phyloP scores from a whole-genome alignment of 768 basidiomycete genomes.

The Tylopilus intermedius region DNA sequence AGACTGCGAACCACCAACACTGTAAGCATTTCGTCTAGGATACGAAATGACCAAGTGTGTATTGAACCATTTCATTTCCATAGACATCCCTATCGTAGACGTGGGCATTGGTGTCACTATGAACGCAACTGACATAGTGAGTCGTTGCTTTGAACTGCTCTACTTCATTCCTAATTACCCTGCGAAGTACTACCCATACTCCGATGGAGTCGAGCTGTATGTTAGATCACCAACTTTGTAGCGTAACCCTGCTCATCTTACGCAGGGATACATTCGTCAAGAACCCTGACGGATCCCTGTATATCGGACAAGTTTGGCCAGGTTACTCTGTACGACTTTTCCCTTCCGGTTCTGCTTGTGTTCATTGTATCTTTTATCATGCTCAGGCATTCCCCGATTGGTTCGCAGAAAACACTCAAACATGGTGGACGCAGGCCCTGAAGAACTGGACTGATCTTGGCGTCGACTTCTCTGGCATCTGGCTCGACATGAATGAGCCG shows the following conservation, averaged over 20 bases:
- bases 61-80: neutral
- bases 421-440: conserved; percentile 60
- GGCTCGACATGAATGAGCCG: conserved; percentile 68
- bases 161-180: neutral
- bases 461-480: conserved; percentile 60
- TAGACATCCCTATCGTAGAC: conserved; percentile 70
- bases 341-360: neutral
- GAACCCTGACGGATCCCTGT: conserved; percentile 69
- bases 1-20: conserved; percentile 29
- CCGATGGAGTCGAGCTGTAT: conserved; percentile 54
- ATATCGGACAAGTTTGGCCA: conserved; percentile 75
- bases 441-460: conserved; percentile 49
- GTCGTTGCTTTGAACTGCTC: conserved; percentile 18
- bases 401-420: conserved; percentile 48
- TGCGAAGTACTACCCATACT: conserved; percentile 63
- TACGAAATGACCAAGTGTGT: neutral
- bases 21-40: conserved; percentile 14
- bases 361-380: neutral
- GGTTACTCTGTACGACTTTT: conserved; percentile 53
- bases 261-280: conserved; percentile 65
- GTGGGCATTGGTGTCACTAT: conserved; percentile 53
- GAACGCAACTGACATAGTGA: conserved; percentile 59
- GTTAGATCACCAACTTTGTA: conserved; percentile 10
- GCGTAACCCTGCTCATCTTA: neutral
- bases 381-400: conserved; percentile 55